Evolutionary conservation across 2,329 filamentous ascomycete genomes (phyloP).

Genomic region (Colletotrichum sp.): DNA sequence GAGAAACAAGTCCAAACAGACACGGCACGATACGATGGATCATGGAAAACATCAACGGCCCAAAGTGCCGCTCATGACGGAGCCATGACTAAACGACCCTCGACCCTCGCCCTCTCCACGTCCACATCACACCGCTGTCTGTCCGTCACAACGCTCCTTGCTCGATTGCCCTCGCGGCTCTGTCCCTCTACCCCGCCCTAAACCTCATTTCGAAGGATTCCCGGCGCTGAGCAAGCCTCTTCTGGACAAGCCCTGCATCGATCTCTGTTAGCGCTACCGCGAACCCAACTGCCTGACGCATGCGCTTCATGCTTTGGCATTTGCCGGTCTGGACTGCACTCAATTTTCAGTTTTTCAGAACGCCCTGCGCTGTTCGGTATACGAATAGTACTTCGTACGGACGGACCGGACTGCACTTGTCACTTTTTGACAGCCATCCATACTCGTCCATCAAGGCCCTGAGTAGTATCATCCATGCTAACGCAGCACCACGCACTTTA

Average conservation of each 20-base stretch:
- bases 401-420: not conserved
- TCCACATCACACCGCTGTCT: conserved; percentile 12
- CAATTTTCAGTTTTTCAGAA: not conserved
- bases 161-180: conserved; percentile 1
- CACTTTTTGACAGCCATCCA: not conserved
- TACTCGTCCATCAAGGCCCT: not conserved
- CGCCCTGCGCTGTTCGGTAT: not conserved
- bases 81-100: conserved; percentile 3
- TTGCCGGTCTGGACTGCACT: not conserved
- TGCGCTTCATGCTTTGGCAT: not conserved
- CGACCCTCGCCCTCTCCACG: not conserved
- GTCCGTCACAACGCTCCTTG: not conserved
- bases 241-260: not conserved
- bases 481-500: not conserved
- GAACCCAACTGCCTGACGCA: not conserved
- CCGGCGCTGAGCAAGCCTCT: not conserved
- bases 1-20: not conserved
- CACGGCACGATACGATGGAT: not conserved
- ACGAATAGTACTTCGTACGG: not conserved
- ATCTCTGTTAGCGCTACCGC: not conserved
- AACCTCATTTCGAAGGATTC: conserved; percentile 4
- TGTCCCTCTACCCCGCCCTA: conserved; percentile 11
- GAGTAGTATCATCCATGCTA: not conserved
- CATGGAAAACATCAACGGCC: not conserved
- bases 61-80: not conserved